These are phyloP conservation scores for Teunomyces gatunensis DNA, from an alignment of 805 yeast genomes.

Conservation along the genomic window DNA sequence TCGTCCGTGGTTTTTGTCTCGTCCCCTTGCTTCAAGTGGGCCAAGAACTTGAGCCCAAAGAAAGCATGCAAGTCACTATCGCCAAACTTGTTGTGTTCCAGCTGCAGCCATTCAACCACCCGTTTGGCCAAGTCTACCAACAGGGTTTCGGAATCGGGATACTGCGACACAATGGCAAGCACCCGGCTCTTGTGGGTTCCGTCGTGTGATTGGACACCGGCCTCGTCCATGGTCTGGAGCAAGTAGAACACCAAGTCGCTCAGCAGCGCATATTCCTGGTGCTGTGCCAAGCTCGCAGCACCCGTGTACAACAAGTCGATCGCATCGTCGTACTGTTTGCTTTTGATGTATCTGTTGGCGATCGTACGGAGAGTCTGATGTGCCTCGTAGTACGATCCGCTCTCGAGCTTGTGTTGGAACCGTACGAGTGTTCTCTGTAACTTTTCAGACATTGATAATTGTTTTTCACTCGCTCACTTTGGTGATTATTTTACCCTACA, in stretches of 20 bases:
- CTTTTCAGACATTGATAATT: constrained; percentile 28
- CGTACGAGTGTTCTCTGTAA: constrained; percentile 60
- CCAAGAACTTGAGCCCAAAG: constrained; percentile 64
- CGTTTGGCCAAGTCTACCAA: constrained; percentile 66
- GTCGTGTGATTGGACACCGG: constrained; percentile 36
- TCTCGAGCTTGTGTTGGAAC: constrained; percentile 65
- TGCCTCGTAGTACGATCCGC: constrained; percentile 87
- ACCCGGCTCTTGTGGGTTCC: constrained; percentile 45
- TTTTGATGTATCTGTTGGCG: constrained; percentile 75
- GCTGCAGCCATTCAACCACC: constrained; percentile 65
- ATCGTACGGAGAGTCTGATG: constrained; percentile 92
- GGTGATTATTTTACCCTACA: too few relatives aligned
- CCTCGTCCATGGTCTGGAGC: constrained; percentile 62
- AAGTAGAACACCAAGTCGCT: constrained; percentile 72
- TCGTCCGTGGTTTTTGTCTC: constrained; percentile 18
- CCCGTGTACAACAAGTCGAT: constrained; percentile 71
- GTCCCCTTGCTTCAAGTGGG: constrained; percentile 21
- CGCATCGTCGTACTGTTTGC: constrained; percentile 67
- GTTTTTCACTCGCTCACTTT: not conserved
- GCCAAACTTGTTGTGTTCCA: constrained; percentile 51
- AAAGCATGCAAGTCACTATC: constrained; percentile 73
- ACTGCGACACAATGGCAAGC: constrained; percentile 45
- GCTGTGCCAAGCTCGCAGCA: constrained; percentile 62
- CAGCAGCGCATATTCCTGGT: constrained; percentile 76
- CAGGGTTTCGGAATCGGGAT: constrained; percentile 45